phyloP scores from a whole-genome alignment of 2,329 filamentous ascomycete species.

The Lomentospora prolificans region DNA sequence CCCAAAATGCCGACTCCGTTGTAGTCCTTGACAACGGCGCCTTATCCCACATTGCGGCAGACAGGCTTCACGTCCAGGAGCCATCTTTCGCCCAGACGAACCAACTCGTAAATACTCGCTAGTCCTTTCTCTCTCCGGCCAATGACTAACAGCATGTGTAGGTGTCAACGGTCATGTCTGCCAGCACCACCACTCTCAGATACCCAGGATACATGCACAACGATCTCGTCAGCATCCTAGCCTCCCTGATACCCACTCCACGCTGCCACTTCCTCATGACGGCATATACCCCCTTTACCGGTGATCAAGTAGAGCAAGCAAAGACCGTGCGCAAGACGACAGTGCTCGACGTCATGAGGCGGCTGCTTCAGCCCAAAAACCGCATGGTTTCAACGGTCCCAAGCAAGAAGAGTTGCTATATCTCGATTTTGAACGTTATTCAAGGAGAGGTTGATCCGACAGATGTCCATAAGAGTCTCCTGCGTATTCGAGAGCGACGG shows the following conservation, averaged over 20 bases:
- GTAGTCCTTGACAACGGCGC: slow-evolving; percentile 96
- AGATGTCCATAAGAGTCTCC: slow-evolving; percentile 94
- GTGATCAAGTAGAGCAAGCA: slow-evolving; percentile 90
- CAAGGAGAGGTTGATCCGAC: slow-evolving; percentile 97
- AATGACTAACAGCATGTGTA: slow-evolving; percentile 20
- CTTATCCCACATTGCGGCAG: slow-evolving; percentile 84
- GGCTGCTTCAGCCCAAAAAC: slow-evolving; percentile 93
- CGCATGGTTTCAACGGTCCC: slow-evolving; percentile 96
- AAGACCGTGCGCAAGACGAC: slow-evolving; percentile 98
- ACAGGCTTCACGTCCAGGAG: slow-evolving; percentile 87
- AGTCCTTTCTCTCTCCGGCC: background rate
- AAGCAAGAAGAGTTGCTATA: slow-evolving; percentile 96
- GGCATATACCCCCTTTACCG: slow-evolving; percentile 94
- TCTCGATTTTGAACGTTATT: slow-evolving; percentile 97
- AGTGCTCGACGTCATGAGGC: slow-evolving; percentile 93
- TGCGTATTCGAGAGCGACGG: slow-evolving; percentile 88
- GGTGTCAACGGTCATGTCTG: slow-evolving; percentile 96
- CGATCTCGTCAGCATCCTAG: slow-evolving; percentile 92
- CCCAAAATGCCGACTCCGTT: slow-evolving; percentile 94
- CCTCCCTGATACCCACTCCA: slow-evolving; percentile 90
- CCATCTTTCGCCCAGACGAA: slow-evolving; percentile 97
- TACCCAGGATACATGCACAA: slow-evolving; percentile 99
- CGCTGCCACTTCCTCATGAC: slow-evolving; percentile 98
- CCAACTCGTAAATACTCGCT: slow-evolving; percentile 56
- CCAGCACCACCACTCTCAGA: slow-evolving; percentile 87